Evolutionary conservation across 441 rosid genomes (phyloP).

Genomic region (Populus tomentosa): DNA sequence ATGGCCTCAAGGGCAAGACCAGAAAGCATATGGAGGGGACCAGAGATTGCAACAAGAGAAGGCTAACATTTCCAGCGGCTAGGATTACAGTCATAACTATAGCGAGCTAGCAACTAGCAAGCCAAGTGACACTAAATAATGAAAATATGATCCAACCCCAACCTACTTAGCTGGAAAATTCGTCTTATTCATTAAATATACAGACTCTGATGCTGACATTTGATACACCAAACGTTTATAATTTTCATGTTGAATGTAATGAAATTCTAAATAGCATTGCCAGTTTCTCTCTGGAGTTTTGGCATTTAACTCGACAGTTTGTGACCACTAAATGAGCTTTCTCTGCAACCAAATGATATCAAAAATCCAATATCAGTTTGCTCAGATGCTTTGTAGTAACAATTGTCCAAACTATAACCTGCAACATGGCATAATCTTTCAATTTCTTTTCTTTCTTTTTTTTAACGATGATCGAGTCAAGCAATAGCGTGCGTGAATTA

Average conservation of each 20-base stretch:
- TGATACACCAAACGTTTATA: neutral
- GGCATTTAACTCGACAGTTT: neutral
- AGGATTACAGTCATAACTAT: neutral
- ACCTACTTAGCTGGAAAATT: neutral
- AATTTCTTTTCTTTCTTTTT: neutral
- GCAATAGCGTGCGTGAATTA: conserved; percentile 8
- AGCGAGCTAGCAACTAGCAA: conserved; percentile 1
- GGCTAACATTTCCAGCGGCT: neutral
- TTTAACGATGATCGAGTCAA: neutral
- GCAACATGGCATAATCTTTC: neutral
- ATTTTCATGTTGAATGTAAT: neutral
- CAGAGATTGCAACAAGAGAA: neutral
- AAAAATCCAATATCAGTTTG: neutral
- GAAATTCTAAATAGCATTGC: neutral
- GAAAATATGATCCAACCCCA: conserved; percentile 1
- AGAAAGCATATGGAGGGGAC: conserved; percentile 9
- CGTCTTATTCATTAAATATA: conserved; percentile 1
- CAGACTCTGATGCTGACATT: neutral
- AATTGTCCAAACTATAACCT: neutral
- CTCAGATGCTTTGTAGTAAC: neutral
- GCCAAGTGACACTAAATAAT: conserved; percentile 16
- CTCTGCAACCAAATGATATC: neutral
- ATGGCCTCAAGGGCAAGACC: conserved; percentile 1
- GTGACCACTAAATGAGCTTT: neutral
- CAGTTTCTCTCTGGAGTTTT: neutral